Base-by-base conservation (phyloP, 2,329 filamentous ascomycete genomes). In the Orbilia blumenaviensis region DNA sequence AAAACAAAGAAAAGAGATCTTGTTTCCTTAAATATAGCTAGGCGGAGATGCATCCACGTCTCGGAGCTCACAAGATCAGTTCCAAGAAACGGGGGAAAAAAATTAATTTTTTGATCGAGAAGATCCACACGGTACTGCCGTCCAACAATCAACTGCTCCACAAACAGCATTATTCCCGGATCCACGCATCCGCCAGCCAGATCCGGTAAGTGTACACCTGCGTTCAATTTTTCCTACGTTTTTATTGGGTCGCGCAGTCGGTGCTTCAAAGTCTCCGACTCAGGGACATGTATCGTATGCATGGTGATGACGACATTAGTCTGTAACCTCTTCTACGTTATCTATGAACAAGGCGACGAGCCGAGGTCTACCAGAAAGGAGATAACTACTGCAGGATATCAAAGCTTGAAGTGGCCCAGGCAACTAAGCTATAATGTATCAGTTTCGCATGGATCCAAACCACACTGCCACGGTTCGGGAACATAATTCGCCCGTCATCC, bases 81-180 rank as follows among this genome's bases (percentile, higher is more conserved):
- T n/a, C 48, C 44, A 52, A 52, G 27, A 54, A 54, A n/a, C n/a
- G n/a, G n/a, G n/a, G n/a, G n/a, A 34, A 16, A 38, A 61, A 32
- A 46, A 32, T 29, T 46, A 14, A 38, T 27, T 27, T 18, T 21
- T 16, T 29, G 23, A 42, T 27, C 12, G 21, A 21, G 36, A 62
- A 12, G 60, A 32, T 66, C 44, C 46, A 54, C 61, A 52, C 52
- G 64, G 64, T 42, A 21, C 41, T 61, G 64, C 64, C 64, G 52
- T 68, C 52, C 50, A 50, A 36, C 27, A 18, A 29, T 12, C 25
- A 34, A 46, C 27, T 7, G 12, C 18, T 44, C 50, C 64, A 46
- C 36, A 58, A 67, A 60, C 50, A 48, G 64, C 41, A 58, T 42
- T 54, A 34, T 67, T 48, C 46, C 64, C 64, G 64, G 41, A 25